A percentile compares a stretch with the other conserved stretches of the same genome.
These are phyloP conservation scores for Pholiota adiposa DNA, from an alignment of 1,284 basidiomycete species.

Conservation along the genomic window DNA sequence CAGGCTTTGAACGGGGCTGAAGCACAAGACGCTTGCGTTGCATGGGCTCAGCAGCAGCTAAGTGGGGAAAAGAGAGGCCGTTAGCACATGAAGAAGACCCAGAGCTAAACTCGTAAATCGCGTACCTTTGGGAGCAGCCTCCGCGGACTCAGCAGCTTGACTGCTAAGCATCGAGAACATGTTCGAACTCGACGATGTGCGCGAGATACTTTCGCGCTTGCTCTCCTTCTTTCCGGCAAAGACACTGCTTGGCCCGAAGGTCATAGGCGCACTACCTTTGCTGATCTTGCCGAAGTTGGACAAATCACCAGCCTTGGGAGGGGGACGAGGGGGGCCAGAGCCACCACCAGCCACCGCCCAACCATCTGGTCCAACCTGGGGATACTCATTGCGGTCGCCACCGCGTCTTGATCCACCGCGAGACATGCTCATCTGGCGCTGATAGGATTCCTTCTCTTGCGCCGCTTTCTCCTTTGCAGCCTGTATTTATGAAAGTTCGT, in stretches of 20 bases:
- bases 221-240: slow-evolving; percentile 70
- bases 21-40: slow-evolving; percentile 79
- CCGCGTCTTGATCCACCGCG: slow-evolving; percentile 86
- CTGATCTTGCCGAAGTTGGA: slow-evolving; percentile 87
- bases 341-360: slow-evolving; percentile 83
- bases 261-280: slow-evolving; percentile 56
- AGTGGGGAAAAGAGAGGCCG: slow-evolving; percentile 3
- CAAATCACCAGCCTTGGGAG: slow-evolving; percentile 84
- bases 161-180: slow-evolving; percentile 80
- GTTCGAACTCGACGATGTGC: slow-evolving; percentile 80
- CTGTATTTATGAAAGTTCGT: slow-evolving; percentile 27
- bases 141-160: slow-evolving; percentile 58
- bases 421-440: slow-evolving; percentile 52
- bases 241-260: slow-evolving; percentile 81
- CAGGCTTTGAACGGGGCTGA: slow-evolving; percentile 51
- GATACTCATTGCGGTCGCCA: slow-evolving; percentile 66
- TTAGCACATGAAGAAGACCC: slow-evolving; percentile 41
- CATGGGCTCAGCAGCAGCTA: slow-evolving; percentile 31
- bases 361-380: slow-evolving; percentile 70
- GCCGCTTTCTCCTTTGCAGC: slow-evolving; percentile 69
- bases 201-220: slow-evolving; percentile 75
- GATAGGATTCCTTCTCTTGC: slow-evolving; percentile 64
- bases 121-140: slow-evolving; percentile 48
- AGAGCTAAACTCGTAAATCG: slow-evolving; percentile 44
- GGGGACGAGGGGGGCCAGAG: slow-evolving; percentile 57